Percentiles rank a stretch among this genome's conserved stretches.
These are phyloP conservation scores for Cryptococcus depauperatus DNA, from an alignment of 1,284 basidiomycete genomes.

Conservation along the genomic window DNA sequence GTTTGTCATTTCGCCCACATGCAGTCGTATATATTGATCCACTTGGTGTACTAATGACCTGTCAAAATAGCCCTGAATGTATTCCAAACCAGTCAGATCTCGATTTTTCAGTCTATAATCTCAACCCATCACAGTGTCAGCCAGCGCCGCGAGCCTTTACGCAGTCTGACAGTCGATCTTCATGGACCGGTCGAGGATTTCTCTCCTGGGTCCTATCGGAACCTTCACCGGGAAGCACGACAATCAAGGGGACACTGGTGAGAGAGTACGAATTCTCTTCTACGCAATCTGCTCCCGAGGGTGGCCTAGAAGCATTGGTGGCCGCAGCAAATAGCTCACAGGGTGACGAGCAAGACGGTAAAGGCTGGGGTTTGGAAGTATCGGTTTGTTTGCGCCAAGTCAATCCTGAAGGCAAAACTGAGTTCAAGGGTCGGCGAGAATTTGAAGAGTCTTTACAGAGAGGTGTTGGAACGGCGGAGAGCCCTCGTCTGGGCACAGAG, in stretches of 20 bases:
- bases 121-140: conserved; percentile 23
- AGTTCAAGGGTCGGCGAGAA: conserved; percentile 26
- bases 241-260: conserved; percentile 31
- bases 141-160: conserved; percentile 13
- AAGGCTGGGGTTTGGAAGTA: conserved; percentile 41
- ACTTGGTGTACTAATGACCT: conserved; percentile 6
- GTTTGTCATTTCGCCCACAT: too few species aligned
- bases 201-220: conserved; percentile 37
- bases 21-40: too few species aligned
- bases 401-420: conserved; percentile 32
- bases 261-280: conserved; percentile 36
- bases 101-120: conserved; percentile 42
- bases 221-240: conserved; percentile 20
- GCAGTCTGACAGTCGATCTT: conserved; percentile 2
- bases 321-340: conserved; percentile 19
- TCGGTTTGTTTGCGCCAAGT: conserved; percentile 33
- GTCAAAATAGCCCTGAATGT: conserved; percentile 32
- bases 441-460: conserved; percentile 34
- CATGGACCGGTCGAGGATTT: conserved; percentile 39
- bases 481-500: neutral
- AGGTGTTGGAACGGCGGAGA: conserved; percentile 3
- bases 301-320: conserved; percentile 38
- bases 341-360: conserved; percentile 26
- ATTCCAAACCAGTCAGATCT: conserved; percentile 28
- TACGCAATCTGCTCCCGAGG: conserved; percentile 22